Evolutionary conservation across 176 grass and related monocot species (phyloP).

Genomic region (Rhynchospora tenuis): DNA sequence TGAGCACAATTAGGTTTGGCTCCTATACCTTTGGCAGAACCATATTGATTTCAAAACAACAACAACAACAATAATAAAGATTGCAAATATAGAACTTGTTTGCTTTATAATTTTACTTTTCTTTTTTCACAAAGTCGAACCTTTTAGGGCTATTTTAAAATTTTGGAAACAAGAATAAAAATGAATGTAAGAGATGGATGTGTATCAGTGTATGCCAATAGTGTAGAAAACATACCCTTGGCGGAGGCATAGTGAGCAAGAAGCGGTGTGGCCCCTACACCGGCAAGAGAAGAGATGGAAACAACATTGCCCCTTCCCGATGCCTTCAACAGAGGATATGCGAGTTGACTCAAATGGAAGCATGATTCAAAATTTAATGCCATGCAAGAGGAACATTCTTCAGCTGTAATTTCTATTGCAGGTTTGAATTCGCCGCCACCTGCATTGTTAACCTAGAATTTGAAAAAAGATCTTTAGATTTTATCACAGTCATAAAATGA

Average conservation of each 20-base stretch:
- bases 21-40: too few species aligned
- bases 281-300: constrained; percentile 13
- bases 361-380: constrained; percentile 2
- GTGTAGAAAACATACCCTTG: neutral
- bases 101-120: too few species aligned
- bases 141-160: neutral
- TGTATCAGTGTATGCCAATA: neutral
- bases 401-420: neutral
- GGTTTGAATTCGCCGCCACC: neutral
- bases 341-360: constrained; percentile 12
- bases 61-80: too few species aligned
- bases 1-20: too few species aligned
- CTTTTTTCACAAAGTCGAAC: too few species aligned
- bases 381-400: neutral
- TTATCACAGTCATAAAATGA: neutral
- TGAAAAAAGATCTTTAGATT: neutral
- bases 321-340: constrained; percentile 3
- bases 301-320: constrained; percentile 14
- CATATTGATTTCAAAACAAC: too few species aligned
- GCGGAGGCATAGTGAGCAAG: neutral
- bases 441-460: constrained; percentile 13
- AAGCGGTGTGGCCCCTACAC: neutral
- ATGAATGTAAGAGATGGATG: neutral
- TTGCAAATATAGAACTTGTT: too few species aligned
- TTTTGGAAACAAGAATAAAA: too few species aligned